These are phyloP conservation scores for Boletus patriciae DNA, from an alignment of 768 basidiomycete species.

Conservation along the genomic window DNA sequence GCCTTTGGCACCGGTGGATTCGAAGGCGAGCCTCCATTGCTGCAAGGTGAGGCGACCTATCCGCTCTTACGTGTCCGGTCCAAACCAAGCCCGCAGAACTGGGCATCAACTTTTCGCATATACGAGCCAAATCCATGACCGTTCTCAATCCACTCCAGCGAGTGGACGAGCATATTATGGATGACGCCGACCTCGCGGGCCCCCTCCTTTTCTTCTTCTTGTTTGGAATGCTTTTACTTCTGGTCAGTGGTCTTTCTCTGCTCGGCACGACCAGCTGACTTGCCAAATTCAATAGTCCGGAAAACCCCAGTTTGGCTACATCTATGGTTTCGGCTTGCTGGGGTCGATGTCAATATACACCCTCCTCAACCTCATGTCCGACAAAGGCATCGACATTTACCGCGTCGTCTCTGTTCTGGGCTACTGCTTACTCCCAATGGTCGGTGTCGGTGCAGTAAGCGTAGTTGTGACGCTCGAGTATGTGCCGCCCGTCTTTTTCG, in stretches of 20 bases:
- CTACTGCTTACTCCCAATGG: constrained; percentile 96
- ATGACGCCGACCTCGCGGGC: constrained; percentile 96
- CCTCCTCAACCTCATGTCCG: constrained; percentile 96
- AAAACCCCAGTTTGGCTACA: constrained; percentile 97
- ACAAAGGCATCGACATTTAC: constrained; percentile 92
- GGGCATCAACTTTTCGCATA: constrained; percentile 97
- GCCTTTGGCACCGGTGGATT: constrained; percentile 95
- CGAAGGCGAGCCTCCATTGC: constrained; percentile 92
- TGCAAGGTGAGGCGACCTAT: constrained; percentile 67
- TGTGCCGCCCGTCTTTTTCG: constrained; percentile 34
- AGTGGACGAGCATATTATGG: constrained; percentile 94
- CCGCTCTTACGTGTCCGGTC: background rate
- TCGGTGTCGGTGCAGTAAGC: constrained; percentile 86
- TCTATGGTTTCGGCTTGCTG: constrained; percentile 96
- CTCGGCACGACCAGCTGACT: background rate
- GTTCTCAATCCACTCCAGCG: constrained; percentile 89
- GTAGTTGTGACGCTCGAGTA: constrained; percentile 88
- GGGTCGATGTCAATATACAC: constrained; percentile 91
- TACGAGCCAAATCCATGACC: constrained; percentile 89
- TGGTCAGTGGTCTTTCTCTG: constrained; percentile 57
- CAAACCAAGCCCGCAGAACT: constrained; percentile 58
- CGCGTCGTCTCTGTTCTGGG: constrained; percentile 93
- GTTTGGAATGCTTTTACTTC: constrained; percentile 88
- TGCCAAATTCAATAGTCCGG: constrained; percentile 65
- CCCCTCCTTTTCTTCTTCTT: constrained; percentile 94